phyloP scores from a whole-genome alignment of 371 early-diverging fungal genomes.

The Amoeboradix gromovi region DNA sequence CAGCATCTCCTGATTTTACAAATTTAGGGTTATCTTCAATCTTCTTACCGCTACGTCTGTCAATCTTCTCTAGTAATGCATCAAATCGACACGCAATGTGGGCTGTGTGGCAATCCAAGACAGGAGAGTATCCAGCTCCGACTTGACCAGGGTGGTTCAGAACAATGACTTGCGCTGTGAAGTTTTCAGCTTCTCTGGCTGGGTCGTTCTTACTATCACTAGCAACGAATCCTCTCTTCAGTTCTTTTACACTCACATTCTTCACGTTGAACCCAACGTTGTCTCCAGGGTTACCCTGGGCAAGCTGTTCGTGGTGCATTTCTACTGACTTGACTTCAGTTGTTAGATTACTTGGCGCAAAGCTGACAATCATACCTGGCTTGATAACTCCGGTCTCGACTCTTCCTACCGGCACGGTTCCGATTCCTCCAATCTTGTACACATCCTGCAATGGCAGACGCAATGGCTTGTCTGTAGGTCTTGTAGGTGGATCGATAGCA shows the following conservation, averaged over 20 bases:
- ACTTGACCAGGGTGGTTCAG: neutral
- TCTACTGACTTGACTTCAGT: slow-evolving; percentile 92
- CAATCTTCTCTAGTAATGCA: slow-evolving; percentile 72
- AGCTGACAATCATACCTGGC: slow-evolving; percentile 12
- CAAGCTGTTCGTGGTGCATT: slow-evolving; percentile 86
- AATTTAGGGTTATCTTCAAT: slow-evolving; percentile 64
- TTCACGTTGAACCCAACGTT: slow-evolving; percentile 93
- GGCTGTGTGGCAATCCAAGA: slow-evolving; percentile 85
- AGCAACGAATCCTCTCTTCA: slow-evolving; percentile 85
- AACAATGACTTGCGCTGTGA: slow-evolving; percentile 1
- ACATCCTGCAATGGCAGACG: slow-evolving; percentile 89
- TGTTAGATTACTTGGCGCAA: slow-evolving; percentile 15
- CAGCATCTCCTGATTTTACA: slow-evolving; percentile 73
- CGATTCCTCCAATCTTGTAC: slow-evolving; percentile 86
- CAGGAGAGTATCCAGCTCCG: slow-evolving; percentile 47
- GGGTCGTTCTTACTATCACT: slow-evolving; percentile 11
- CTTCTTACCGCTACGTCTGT: slow-evolving; percentile 76
- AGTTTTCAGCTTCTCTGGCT: neutral
- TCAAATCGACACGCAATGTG: slow-evolving; percentile 82
- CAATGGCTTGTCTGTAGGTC: slow-evolving; percentile 76
- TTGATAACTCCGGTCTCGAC: slow-evolving; percentile 83
- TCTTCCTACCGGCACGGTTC: slow-evolving; percentile 83
- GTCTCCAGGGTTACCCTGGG: slow-evolving; percentile 81
- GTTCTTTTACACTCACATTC: slow-evolving; percentile 82
- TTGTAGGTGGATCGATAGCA: slow-evolving; percentile 53